Base-by-base conservation (phyloP, 345 rosid genomes). In the Cardamine occulta region DNA sequence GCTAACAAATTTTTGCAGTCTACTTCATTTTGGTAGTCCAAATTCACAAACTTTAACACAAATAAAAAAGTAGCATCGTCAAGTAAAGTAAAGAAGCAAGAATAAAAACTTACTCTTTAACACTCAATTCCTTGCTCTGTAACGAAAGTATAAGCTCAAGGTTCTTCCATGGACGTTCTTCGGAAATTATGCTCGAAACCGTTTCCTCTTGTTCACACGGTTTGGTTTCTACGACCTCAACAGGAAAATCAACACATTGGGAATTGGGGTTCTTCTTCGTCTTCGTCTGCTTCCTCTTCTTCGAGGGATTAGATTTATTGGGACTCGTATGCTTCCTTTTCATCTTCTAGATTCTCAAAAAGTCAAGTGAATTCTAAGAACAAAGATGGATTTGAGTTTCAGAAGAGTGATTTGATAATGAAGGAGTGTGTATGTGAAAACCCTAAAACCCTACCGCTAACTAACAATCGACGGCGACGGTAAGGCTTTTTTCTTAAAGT, bases 131-230 rank as follows among this genome's bases (percentile, higher is more conserved):
- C 37, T 62, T 86, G 78, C 47, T 82, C 76, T 86, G 88, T 48
- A 92, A 54, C 7, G 80, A 82, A 11, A 88, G 83, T 73, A 92
- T 84, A 63, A 95, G 80, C 75, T 90, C 81, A 11, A 95, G 84
- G 74, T 92, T 92, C 79, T 77, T 83, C 98, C 98, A 95, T 34
- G 89, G 86, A 72, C 73, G 48, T 15, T 32, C 89, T 68, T 76
- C 85, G 28, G 76, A 77, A 24, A 69, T 6, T 42, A 2, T 49
- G 7, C 37, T 76, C 63, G 32, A 28, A 63, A 44, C 60, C 31
- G 40, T 39, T 8, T 69, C 85, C 7, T 23, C 23, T 26, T 34
- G 63, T 4, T 68, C 66, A 18, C 31, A 68, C 8, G 70, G 51
- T 68, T 55, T 52, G 59, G 17, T 63, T 68, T 55, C 60, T 45